Percentiles rank a stretch among this genome's conserved stretches.
phyloP scores from a whole-genome alignment of 371 early-diverging fungal genomes.

The Mortierella sp. region DNA sequence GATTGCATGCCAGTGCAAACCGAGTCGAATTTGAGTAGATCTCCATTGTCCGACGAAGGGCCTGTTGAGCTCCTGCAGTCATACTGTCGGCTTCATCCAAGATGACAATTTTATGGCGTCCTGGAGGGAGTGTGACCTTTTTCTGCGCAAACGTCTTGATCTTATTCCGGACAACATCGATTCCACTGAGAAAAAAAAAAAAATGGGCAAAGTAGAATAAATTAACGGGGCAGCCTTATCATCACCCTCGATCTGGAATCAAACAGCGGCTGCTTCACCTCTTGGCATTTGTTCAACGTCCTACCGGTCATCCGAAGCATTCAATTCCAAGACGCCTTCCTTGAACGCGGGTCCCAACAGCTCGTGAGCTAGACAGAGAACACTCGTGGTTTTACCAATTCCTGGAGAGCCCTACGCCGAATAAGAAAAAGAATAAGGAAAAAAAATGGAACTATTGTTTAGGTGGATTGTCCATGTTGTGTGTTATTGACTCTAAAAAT shows the following conservation, averaged over 20 bases:
- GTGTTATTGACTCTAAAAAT: not conserved
- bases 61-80: slow-evolving; percentile 96
- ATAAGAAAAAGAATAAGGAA: not conserved
- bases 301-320: slow-evolving; percentile 99
- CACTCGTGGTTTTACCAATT: slow-evolving; percentile 99
- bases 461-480: not conserved
- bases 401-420: slow-evolving; percentile 91
- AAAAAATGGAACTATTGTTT: not conserved
- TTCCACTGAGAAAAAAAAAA: slow-evolving; percentile 75
- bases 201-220: not conserved
- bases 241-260: not conserved
- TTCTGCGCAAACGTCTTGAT: slow-evolving; percentile 99
- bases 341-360: slow-evolving; percentile 86
- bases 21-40: slow-evolving; percentile 94
- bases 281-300: not conserved
- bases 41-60: slow-evolving; percentile 98
- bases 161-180: slow-evolving; percentile 97
- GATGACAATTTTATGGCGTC: slow-evolving; percentile 96
- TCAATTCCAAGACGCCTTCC: slow-evolving; percentile 95
- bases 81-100: slow-evolving; percentile 99
- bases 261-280: not conserved
- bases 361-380: slow-evolving; percentile 91
- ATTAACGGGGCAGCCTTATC: not conserved
- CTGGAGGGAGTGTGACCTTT: slow-evolving; percentile 91
- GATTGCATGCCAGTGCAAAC: slow-evolving; percentile 99